Conservation (phyloP, 2,329 filamentous ascomycete species). For the Furcasterigmium furcatum region DNA sequence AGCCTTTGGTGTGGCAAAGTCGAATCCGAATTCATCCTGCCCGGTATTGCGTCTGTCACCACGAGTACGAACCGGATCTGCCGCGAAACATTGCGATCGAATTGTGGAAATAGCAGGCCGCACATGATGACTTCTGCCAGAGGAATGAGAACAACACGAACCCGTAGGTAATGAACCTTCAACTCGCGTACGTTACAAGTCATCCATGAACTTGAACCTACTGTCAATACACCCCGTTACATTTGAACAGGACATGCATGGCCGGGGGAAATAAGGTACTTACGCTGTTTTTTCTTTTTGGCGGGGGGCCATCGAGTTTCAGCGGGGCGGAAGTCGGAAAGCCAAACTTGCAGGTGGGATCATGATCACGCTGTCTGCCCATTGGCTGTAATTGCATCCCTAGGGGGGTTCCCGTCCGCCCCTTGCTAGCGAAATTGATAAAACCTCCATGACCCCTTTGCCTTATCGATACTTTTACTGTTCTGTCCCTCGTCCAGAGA, state of each 20-base stretch:
- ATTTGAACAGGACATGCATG: no score
- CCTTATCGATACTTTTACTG: conserved; percentile 4
- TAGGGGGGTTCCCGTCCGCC: background rate
- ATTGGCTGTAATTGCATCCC: conserved; percentile 4
- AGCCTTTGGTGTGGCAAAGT: background rate
- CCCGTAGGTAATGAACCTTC: no score
- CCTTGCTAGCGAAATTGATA: conserved; percentile 15
- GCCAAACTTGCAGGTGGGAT: conserved; percentile 24
- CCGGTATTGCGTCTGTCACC: no score
- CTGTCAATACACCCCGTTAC: no score
- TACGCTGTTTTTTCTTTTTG: background rate
- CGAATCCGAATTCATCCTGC: conserved; percentile 1
- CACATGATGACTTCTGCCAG: no score
- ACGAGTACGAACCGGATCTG: no score
- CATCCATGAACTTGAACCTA: no score
- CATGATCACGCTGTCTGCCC: conserved; percentile 24
- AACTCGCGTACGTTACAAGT: no score
- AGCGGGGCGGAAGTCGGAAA: conserved; percentile 25
- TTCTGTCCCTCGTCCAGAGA: conserved; percentile 4
- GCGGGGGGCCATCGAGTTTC: conserved; percentile 1
- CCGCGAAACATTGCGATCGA: no score
- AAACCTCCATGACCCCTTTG: conserved; percentile 14
- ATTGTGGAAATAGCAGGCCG: no score
- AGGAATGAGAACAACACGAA: no score
- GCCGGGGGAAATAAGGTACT: no score